Percentiles rank a stretch among this genome's conserved stretches.
Evolutionary conservation across 371 early-diverging fungal genomes (phyloP).

Genomic region (Globomyces sp.): DNA sequence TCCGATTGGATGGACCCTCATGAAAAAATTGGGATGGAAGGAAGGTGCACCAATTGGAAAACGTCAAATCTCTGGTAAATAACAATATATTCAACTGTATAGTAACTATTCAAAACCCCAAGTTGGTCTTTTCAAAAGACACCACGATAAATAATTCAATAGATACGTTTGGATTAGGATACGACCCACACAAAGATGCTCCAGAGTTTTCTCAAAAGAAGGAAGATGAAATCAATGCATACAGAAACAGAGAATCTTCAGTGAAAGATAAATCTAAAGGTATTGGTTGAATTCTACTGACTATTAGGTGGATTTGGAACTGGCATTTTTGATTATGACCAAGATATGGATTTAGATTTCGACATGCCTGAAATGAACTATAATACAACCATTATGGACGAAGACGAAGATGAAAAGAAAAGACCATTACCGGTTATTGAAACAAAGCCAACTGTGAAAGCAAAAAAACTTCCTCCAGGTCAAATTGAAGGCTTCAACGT

Average conservation of each 20-base stretch:
- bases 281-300: neutral
- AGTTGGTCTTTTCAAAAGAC: conserved; percentile 18
- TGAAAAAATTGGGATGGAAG: conserved; percentile 81
- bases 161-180: conserved; percentile 69
- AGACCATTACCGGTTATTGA: neutral
- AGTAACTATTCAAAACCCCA: no score
- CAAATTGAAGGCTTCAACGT: neutral
- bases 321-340: conserved; percentile 54
- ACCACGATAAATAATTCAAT: no score
- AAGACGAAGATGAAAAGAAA: conserved; percentile 29
- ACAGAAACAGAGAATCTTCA: neutral
- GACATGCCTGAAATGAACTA: conserved; percentile 14
- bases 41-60: conserved; percentile 84
- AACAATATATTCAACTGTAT: no score
- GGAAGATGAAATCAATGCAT: neutral
- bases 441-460: neutral
- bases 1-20: conserved; percentile 53
- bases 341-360: conserved; percentile 29
- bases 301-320: conserved; percentile 46
- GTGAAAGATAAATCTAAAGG: conserved; percentile 1
- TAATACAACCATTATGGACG: conserved; percentile 38
- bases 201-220: conserved; percentile 48
- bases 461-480: neutral
- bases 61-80: conserved; percentile 28
- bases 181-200: conserved; percentile 59